Evolutionary conservation across 1,284 basidiomycete genomes (phyloP).

Genomic region (Dichomitus squalens): DNA sequence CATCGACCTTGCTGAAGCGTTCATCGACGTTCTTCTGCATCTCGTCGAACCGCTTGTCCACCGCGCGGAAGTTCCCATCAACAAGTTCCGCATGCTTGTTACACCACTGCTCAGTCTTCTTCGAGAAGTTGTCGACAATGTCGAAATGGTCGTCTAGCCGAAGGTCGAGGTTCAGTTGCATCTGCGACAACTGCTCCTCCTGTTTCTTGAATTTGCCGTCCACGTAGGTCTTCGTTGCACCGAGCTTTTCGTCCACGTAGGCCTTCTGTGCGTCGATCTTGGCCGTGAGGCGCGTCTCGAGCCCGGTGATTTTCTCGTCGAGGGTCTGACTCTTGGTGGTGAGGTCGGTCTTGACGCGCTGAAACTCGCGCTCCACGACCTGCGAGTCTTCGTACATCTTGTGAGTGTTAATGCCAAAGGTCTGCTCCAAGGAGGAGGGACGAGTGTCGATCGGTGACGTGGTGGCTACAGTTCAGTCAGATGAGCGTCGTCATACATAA

Average conservation of each 20-base stretch:
- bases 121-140: no score
- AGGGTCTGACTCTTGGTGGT: neutral
- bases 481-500: neutral
- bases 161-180: neutral
- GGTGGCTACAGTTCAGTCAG: neutral
- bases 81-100: no score
- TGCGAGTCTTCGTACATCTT: neutral
- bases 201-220: neutral
- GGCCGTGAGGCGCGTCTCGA: neutral
- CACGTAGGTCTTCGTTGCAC: no score
- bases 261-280: neutral
- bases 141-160: neutral
- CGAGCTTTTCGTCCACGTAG: neutral
- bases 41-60: neutral
- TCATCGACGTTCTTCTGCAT: neutral
- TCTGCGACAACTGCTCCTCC: neutral
- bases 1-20: neutral
- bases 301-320: neutral
- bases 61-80: no score
- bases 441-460: neutral
- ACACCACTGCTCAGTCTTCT: no score
- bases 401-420: neutral
- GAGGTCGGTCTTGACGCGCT: neutral
- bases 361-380: neutral
- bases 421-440: neutral